phyloP scores from a whole-genome alignment of 257 asterid species.

The Ilex asprella region DNA sequence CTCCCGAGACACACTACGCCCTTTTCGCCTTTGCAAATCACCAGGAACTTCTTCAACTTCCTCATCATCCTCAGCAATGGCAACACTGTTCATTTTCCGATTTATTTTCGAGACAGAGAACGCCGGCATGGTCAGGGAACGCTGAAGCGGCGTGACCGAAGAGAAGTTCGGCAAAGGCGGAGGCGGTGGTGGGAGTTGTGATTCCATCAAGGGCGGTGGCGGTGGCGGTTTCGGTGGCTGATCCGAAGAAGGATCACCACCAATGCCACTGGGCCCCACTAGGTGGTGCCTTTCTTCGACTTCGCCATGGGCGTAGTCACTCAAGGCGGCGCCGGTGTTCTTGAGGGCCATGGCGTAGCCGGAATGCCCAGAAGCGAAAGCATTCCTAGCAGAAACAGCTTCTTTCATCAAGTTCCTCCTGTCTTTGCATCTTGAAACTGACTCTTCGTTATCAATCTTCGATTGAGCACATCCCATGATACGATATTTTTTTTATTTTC shows the following conservation, averaged over 20 bases:
- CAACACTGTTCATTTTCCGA: constrained; percentile 47
- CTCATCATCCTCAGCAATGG: constrained; percentile 37
- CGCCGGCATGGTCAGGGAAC: constrained; percentile 79
- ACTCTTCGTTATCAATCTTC: constrained; percentile 82
- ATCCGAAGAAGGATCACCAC: constrained; percentile 30
- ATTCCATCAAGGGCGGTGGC: constrained; percentile 49
- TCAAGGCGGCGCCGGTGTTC: constrained; percentile 90
- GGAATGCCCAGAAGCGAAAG: constrained; percentile 93
- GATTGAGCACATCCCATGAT: constrained; percentile 92
- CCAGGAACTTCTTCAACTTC: constrained; percentile 33
- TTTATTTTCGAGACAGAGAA: constrained; percentile 28
- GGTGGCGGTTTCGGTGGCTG: constrained; percentile 57
- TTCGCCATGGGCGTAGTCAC: constrained; percentile 85
- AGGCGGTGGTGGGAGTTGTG: constrained; percentile 76
- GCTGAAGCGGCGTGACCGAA: constrained; percentile 62
- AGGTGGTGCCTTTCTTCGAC: constrained; percentile 9
- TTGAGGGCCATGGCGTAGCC: constrained; percentile 73
- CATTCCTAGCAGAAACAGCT: constrained; percentile 70
- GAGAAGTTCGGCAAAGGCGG: constrained; percentile 85
- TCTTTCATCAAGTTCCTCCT: constrained; percentile 80
- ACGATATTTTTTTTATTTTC: background rate
- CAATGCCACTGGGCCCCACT: background rate
- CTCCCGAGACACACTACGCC: constrained; percentile 6
- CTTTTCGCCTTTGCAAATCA: constrained; percentile 33
- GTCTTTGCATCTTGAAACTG: constrained; percentile 89